Percentiles rank a stretch among this genome's conserved stretches.
These are phyloP conservation scores for Spatholobus suberectus DNA, from an alignment of 306 rosid species.

Conservation along the genomic window DNA sequence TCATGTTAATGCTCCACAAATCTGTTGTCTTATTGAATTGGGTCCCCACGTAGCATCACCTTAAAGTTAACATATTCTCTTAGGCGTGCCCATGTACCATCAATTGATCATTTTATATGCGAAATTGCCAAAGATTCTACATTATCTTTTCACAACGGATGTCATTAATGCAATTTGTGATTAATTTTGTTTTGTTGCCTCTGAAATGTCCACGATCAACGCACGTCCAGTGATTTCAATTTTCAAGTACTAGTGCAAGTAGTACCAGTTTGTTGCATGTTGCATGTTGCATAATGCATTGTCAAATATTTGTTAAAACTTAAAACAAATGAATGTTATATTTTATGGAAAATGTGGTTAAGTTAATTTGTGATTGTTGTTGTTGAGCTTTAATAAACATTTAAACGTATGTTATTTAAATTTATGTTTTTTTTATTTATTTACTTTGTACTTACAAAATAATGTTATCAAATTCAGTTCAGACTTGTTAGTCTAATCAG, in stretches of 20 bases:
- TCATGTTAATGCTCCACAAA: constrained; percentile 69
- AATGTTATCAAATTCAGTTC: too few species aligned
- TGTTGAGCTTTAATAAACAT: background rate
- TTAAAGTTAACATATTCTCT: constrained; percentile 32
- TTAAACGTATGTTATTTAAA: background rate
- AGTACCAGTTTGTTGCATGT: background rate
- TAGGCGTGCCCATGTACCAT: constrained; percentile 43
- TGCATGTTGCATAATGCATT: background rate
- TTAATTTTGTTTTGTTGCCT: constrained; percentile 1
- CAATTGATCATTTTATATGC: constrained; percentile 21
- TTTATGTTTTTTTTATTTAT: background rate
- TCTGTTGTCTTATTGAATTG: constrained; percentile 45
- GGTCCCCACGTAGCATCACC: constrained; percentile 43
- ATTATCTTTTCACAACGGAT: constrained; percentile 35
- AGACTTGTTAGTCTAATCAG: too few species aligned
- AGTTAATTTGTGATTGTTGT: background rate
- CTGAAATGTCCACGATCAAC: constrained; percentile 13
- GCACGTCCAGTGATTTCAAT: background rate
- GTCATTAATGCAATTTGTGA: background rate
- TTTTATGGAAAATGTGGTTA: background rate
- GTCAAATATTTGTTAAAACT: background rate
- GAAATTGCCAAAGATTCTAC: constrained; percentile 26
- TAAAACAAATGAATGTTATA: background rate
- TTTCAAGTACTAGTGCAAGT: constrained; percentile 13
- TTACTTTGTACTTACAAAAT: background rate